phyloP scores from a whole-genome alignment of 83 land plant species.

The Picea mariana region DNA sequence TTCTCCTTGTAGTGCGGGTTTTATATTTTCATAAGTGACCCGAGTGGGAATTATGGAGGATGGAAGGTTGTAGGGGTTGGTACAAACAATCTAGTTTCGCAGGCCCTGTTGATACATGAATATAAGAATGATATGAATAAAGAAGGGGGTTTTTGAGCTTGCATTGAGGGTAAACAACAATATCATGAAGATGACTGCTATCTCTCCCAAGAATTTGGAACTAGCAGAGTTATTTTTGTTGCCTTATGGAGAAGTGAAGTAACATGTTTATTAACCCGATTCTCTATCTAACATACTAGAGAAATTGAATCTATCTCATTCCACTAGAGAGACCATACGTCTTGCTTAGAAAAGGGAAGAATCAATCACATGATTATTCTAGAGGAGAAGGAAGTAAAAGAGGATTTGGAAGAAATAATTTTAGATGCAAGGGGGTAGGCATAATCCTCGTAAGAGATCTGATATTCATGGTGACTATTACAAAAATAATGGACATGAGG shows the following conservation, averaged over 20 bases:
- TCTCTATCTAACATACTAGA: constrained; percentile 49
- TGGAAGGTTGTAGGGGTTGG: constrained; percentile 90
- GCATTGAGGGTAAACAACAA: constrained; percentile 77
- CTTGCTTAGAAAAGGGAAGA: no score
- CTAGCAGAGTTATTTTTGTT: constrained; percentile 68
- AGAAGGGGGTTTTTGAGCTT: constrained; percentile 63
- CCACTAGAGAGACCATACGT: constrained; percentile 34
- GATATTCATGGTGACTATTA: no score
- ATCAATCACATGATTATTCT: no score
- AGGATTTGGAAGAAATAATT: no score
- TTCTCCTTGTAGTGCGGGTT: constrained; percentile 37
- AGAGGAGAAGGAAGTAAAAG: no score
- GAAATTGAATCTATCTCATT: constrained; percentile 56
- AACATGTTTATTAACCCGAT: constrained; percentile 56
- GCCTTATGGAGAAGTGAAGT: constrained; percentile 59
- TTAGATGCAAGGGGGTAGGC: no score
- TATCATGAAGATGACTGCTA: constrained; percentile 78
- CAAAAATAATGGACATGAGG: no score
- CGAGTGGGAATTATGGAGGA: constrained; percentile 84
- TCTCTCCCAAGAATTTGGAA: constrained; percentile 80
- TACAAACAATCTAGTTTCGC: constrained; percentile 78
- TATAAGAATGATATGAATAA: constrained; percentile 80
- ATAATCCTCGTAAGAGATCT: no score
- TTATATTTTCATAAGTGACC: constrained; percentile 85
- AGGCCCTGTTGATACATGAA: constrained; percentile 80